Evolutionary conservation across 192 early-diverging fungal genomes (phyloP).

Genomic region (Umbelopsis ramanniana): DNA sequence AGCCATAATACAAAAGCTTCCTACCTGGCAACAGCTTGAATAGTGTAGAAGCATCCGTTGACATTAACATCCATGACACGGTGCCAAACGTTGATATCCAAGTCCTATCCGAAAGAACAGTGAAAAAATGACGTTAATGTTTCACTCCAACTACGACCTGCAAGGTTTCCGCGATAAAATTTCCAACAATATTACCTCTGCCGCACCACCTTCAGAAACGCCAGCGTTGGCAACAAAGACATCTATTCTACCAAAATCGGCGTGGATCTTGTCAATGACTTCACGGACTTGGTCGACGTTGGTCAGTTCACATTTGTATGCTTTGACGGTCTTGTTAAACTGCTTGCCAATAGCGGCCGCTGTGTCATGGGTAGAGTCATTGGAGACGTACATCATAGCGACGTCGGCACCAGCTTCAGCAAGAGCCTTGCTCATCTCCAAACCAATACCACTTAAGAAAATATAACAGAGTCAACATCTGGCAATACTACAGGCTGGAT

Average conservation of each 20-base stretch:
- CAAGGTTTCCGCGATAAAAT: neutral
- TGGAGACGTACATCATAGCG: constrained; percentile 41
- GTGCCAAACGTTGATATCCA: constrained; percentile 29
- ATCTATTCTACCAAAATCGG: constrained; percentile 40
- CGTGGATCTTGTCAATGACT: constrained; percentile 31
- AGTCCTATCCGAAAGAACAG: constrained; percentile 20
- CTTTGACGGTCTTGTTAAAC: constrained; percentile 27
- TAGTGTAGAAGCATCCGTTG: constrained; percentile 40
- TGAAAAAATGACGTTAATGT: constrained; percentile 3
- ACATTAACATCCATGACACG: constrained; percentile 41
- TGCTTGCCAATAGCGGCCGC: constrained; percentile 33
- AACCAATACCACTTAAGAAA: constrained; percentile 33
- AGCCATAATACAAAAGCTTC: too few species aligned
- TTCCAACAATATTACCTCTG: constrained; percentile 24
- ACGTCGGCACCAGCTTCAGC: constrained; percentile 41
- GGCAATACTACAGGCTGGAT: neutral
- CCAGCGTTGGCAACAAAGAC: constrained; percentile 45
- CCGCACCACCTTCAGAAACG: constrained; percentile 27
- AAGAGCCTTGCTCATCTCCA: constrained; percentile 39
- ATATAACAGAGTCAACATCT: neutral
- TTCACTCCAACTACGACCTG: neutral
- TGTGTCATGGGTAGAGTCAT: constrained; percentile 32
- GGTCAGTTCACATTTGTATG: constrained; percentile 39
- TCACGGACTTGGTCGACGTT: constrained; percentile 25
- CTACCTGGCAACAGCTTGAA: constrained; percentile 37